Evolutionary conservation across 768 basidiomycete genomes (phyloP), one percentile per base, ranked within the genome.

Genomic region (Nevesoporus exiguus): DNA sequence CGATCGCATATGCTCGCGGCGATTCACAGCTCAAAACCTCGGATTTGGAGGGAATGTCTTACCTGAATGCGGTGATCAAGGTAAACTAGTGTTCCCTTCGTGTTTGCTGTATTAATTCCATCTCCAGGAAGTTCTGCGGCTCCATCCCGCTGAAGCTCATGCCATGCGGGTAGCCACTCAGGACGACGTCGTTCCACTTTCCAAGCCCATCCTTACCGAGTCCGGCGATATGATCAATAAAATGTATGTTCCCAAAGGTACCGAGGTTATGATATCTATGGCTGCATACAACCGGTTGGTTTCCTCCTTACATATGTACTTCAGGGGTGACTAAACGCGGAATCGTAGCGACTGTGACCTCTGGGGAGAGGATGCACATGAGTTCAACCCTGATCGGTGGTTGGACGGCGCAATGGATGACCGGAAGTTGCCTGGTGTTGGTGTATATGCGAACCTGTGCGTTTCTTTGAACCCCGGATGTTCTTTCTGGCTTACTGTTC

Each of bases 181-280:
- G 27, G 83, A 87, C 61, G 80, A 83, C 50, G 63, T 82, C 13
- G 62, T 88, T 24, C 84, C 85, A 0, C 74, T 87, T 27, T 78
- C 80, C 5, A 75, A 71, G 51, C 80, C 81, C 4, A 74, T 82
- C 47, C 70, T 58, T 51, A 77, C 76, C 7, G 65, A 65, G 17
- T 73, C 73, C 3, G 83, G 83, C 3, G 70, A 75, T 49, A 50
- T 68, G 17, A 63, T 80, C 48, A 64, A 63, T 2, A 69, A 79
- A 47, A 44, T 85, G 15, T 74, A 76, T 3, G 71, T 84, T 37
- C 75, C 78, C 7, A 78, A 77, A 57, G 79, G 80, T 5, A 75
- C 74, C 29, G 77, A 78, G 37, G 62, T 84, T 7, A 67, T 80
- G 5, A 57, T 76, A 7, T 82, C 81, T 6, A 74, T 80, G 31